phyloP scores from a whole-genome alignment of 495 filamentous ascomycete species.

The Penicillium diatomitis region DNA sequence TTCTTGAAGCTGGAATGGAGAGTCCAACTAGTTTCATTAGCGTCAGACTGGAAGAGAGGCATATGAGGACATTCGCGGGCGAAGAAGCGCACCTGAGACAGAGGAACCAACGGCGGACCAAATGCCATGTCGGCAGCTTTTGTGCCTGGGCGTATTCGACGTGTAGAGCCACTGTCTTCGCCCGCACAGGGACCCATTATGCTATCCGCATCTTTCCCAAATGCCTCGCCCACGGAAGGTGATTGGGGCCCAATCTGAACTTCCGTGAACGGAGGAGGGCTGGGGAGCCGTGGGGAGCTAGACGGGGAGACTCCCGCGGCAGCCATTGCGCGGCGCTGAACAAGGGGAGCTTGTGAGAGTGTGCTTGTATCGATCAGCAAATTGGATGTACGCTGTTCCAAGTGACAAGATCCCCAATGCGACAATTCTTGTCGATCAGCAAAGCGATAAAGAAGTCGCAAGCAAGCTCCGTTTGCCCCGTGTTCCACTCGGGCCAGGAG shows the following conservation, averaged over 20 bases:
- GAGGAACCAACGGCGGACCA: constrained; percentile 77
- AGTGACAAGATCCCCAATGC: not conserved
- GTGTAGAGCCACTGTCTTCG: constrained; percentile 55
- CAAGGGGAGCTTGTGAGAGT: constrained; percentile 2
- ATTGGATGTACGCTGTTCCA: not conserved
- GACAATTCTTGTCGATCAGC: constrained; percentile 7
- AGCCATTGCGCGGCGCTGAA: constrained; percentile 29
- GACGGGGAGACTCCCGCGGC: constrained; percentile 55
- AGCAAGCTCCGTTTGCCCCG: constrained; percentile 8
- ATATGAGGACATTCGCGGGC: constrained; percentile 8
- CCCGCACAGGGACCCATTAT: constrained; percentile 37
- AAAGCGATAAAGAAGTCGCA: constrained; percentile 9
- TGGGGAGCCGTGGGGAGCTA: constrained; percentile 78
- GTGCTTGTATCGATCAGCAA: constrained; percentile 10
- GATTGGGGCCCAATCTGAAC: constrained; percentile 83
- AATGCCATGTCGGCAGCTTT: constrained; percentile 82
- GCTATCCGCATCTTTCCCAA: constrained; percentile 26
- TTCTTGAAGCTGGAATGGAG: constrained; percentile 96
- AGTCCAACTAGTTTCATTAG: constrained; percentile 61
- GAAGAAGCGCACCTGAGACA: constrained; percentile 54
- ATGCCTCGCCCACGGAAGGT: constrained; percentile 52
- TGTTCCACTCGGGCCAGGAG: not conserved
- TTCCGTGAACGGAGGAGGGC: constrained; percentile 82
- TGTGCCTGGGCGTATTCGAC: constrained; percentile 88
- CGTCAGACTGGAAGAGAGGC: not conserved